These are phyloP conservation scores for Nadsonia starkeyi-henricii DNA, from an alignment of 1,139 yeast species.

Conservation along the genomic window DNA sequence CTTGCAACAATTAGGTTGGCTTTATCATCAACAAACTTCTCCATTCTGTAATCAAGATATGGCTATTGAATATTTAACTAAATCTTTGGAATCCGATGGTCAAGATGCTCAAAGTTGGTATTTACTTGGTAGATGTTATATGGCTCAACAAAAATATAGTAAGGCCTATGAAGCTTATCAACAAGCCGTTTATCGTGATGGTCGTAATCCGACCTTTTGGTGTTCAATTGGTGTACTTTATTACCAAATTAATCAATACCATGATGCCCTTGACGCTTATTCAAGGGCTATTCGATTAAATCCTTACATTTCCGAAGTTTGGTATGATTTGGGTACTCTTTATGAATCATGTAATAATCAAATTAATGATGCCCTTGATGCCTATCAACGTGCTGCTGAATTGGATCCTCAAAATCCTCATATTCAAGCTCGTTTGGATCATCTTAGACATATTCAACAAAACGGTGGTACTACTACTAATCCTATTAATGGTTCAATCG, in stretches of 20 bases:
- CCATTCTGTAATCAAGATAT: conserved; percentile 65
- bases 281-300: conserved; percentile 90
- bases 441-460: conserved; percentile 44
- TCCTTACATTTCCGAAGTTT: conserved; percentile 91
- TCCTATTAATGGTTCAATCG: conserved; percentile 13
- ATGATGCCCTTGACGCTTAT: conserved; percentile 95
- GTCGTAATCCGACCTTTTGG: conserved; percentile 97
- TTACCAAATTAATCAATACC: conserved; percentile 87
- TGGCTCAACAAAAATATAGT: conserved; percentile 89
- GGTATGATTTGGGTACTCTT: conserved; percentile 95
- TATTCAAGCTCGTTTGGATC: conserved; percentile 83
- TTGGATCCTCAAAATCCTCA: conserved; percentile 91
- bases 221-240: conserved; percentile 95
- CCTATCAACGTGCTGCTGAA: conserved; percentile 90
- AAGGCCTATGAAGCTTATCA: conserved; percentile 97
- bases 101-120: conserved; percentile 96
- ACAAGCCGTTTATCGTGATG: conserved; percentile 94
- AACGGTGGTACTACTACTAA: conserved; percentile 40
- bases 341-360: conserved; percentile 97
- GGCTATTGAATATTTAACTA: conserved; percentile 69
- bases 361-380: conserved; percentile 87
- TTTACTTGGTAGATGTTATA: conserved; percentile 87
- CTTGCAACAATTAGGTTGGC: conserved; percentile 88
- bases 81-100: conserved; percentile 78
- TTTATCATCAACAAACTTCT: conserved; percentile 73